These are phyloP conservation scores for Amanita jacksonii DNA, from an alignment of 768 basidiomycete species.

Conservation along the genomic window DNA sequence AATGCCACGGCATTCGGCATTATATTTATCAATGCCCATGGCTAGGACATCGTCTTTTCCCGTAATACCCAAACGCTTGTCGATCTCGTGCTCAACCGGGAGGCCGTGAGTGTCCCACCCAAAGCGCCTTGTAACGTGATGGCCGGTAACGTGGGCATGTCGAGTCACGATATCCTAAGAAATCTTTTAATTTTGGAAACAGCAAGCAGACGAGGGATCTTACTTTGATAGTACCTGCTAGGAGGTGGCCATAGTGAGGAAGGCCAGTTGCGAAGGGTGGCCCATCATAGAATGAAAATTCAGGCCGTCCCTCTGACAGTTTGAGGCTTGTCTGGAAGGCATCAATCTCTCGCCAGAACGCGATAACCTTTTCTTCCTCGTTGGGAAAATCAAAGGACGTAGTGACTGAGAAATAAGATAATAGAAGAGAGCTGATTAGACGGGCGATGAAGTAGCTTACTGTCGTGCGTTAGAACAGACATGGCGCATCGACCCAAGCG, in stretches of 20 bases:
- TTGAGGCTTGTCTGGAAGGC: constrained; percentile 93
- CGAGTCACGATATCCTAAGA: constrained; percentile 92
- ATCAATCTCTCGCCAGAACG: constrained; percentile 94
- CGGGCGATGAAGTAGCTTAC: constrained; percentile 33
- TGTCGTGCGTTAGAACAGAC: constrained; percentile 65
- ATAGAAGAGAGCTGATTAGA: constrained; percentile 7
- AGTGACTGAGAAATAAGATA: constrained; percentile 40
- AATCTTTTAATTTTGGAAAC: constrained; percentile 6
- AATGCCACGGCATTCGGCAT: constrained; percentile 91
- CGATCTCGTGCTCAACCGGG: constrained; percentile 98
- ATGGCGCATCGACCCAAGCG: constrained; percentile 23
- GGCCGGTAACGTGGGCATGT: constrained; percentile 88
- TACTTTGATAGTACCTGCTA: constrained; percentile 91
- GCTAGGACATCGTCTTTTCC: constrained; percentile 88
- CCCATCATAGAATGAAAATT: constrained; percentile 94
- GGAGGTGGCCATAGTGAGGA: constrained; percentile 92
- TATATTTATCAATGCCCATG: constrained; percentile 97
- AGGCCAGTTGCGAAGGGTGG: constrained; percentile 96
- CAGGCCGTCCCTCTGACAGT: constrained; percentile 83
- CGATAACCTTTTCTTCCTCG: constrained; percentile 85
- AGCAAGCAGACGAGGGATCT: constrained; percentile 12
- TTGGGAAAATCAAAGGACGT: constrained; percentile 73
- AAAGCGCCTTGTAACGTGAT: constrained; percentile 88
- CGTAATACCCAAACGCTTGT: constrained; percentile 90
- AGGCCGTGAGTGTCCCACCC: constrained; percentile 99